Evolutionary conservation across 495 filamentous ascomycete species (phyloP).

Genomic region (Hypomontagnella submonticulosa): DNA sequence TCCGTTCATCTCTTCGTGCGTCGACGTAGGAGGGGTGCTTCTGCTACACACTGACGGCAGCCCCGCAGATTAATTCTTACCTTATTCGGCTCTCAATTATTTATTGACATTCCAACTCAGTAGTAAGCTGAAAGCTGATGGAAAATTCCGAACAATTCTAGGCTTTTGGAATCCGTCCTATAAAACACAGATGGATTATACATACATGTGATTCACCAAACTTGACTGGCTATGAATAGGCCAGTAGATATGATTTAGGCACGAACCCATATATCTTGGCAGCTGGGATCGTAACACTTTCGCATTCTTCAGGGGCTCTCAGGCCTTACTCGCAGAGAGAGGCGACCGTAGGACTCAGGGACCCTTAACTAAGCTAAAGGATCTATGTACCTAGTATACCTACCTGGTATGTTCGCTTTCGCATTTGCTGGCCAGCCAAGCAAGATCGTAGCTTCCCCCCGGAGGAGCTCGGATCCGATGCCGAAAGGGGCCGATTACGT

Average conservation of each 20-base stretch:
- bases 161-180: too few species aligned
- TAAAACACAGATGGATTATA: too few species aligned
- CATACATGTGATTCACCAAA: background rate
- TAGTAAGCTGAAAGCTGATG: too few species aligned
- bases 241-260: background rate
- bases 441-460: background rate
- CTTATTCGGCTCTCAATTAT: too few species aligned
- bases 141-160: too few species aligned
- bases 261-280: background rate
- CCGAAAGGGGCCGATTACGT: conserved; percentile 2
- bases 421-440: too few species aligned
- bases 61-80: too few species aligned
- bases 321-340: too few species aligned
- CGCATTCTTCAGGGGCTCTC: background rate
- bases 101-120: too few species aligned
- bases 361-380: background rate
- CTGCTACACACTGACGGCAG: too few species aligned
- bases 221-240: background rate
- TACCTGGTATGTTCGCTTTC: background rate
- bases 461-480: conserved; percentile 2
- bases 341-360: background rate
- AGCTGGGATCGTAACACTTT: conserved; percentile 1
- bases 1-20: too few species aligned
- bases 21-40: too few species aligned
- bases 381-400: background rate